These are phyloP conservation scores for Diaporthe sp. DNA, from an alignment of 2,329 filamentous ascomycete species.

Conservation along the genomic window DNA sequence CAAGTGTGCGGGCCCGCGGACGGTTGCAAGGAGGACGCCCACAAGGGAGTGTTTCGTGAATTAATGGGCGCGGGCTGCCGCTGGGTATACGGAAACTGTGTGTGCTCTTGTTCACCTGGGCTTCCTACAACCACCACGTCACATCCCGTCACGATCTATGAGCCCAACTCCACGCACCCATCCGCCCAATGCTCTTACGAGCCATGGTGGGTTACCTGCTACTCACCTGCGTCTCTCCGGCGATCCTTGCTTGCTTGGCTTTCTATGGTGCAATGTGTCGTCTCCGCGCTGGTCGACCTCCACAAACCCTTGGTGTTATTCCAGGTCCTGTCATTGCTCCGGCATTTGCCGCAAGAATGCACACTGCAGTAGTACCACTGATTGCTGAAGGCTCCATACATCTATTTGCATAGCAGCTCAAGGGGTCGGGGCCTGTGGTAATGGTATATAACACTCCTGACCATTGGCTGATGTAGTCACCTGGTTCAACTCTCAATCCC, in stretches of 20 bases:
- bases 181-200: not conserved
- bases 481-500: not conserved
- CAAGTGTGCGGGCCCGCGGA: not conserved
- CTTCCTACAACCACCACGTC: slow-evolving; percentile 1
- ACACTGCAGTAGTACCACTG: not conserved
- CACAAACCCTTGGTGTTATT: not conserved
- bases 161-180: not conserved
- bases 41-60: slow-evolving; percentile 8
- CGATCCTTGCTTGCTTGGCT: not conserved
- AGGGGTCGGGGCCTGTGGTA: not conserved
- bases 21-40: not conserved
- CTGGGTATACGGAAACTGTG: not conserved
- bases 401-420: not conserved
- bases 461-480: not conserved
- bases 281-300: not conserved
- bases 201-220: not conserved
- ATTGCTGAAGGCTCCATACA: not conserved
- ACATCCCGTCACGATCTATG: slow-evolving; percentile 17
- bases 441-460: not conserved
- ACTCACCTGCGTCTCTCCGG: not conserved
- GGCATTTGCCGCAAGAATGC: slow-evolving; percentile 14
- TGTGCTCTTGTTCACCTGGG: not conserved
- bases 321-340: not conserved
- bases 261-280: not conserved
- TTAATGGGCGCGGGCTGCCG: not conserved